Base-by-base conservation (phyloP, 2,329 filamentous ascomycete genomes). In the Drechslerella stenobrocha region DNA sequence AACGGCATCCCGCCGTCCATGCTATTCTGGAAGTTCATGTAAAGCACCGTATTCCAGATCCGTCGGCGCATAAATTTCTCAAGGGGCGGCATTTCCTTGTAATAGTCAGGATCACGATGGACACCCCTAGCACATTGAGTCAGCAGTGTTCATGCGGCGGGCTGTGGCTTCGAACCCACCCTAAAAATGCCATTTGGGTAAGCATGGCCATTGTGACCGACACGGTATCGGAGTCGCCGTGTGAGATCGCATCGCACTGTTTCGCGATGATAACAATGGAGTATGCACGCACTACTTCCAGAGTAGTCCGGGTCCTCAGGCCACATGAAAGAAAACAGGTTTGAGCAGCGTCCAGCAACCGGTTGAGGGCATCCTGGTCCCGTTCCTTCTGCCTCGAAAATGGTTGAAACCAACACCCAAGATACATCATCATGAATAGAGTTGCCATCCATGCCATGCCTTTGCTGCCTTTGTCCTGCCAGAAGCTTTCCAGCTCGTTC, bases 11-110 rank as follows among this genome's bases (percentile, higher is more conserved):
- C 63, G 1, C 48, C 63, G 40, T 67, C 63, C 63, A 67, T 67
- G 44, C 63, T 67, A 40, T 67, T 67, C 35, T 67, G 63, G 20
- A 67, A 67, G 20, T 67, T 67, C 63, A 67, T 67, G 35, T 67
- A 67, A 1, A 67, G 55, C 13, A 67, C 52, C 4, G 63, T 67
- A 11, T 60, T 67, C 63, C 63, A 67, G 4, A 67, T 34, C 20
- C 63, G 48, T 30, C 63, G 42, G 8, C 63, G 63, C 3, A 55
- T 28, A 23, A 60, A 60, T 18, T 60, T 67, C 32, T 67, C 63
- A 1, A 67, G 26, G 8, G 9, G 7, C 2, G 63, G 63, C 63
- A 67, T 67, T 20, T 60, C 63, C 11, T 67, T 67, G 26, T 60
- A 67, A 24, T 67, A 52, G 11, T 67, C 63, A 4, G 63, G 63